These are phyloP conservation scores for Neospermospora avenae DNA, from an alignment of 2,329 filamentous ascomycete species.

Conservation along the genomic window DNA sequence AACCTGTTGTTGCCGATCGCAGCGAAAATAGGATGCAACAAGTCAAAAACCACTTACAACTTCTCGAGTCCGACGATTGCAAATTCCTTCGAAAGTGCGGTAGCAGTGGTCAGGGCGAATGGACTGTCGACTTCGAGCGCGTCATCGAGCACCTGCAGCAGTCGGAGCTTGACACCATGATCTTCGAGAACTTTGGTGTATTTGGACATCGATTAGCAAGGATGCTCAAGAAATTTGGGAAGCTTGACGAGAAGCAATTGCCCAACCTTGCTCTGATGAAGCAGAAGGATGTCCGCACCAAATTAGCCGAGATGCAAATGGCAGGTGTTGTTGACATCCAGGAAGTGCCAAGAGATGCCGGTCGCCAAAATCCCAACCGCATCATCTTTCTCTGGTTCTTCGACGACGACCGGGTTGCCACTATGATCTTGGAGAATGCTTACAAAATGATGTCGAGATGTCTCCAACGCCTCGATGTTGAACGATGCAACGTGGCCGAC, in stretches of 20 bases:
- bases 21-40: constrained; percentile 48
- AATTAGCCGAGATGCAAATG: constrained; percentile 82
- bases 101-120: constrained; percentile 62
- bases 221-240: constrained; percentile 82
- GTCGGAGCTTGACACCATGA: constrained; percentile 75
- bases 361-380: constrained; percentile 68
- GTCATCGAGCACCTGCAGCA: constrained; percentile 70
- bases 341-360: constrained; percentile 87
- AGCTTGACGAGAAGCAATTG: constrained; percentile 90
- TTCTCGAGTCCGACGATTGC: constrained; percentile 67
- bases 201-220: constrained; percentile 79
- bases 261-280: constrained; percentile 78
- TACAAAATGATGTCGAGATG: constrained; percentile 90
- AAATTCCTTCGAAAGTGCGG: constrained; percentile 68
- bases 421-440: constrained; percentile 70
- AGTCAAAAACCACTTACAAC: constrained; percentile 69
- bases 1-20: constrained; percentile 16
- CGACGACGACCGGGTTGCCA: constrained; percentile 69
- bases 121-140: constrained; percentile 78
- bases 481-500: constrained; percentile 67
- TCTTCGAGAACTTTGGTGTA: constrained; percentile 72
- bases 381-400: constrained; percentile 93
- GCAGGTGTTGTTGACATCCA: constrained; percentile 86
- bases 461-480: constrained; percentile 74
- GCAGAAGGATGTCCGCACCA: constrained; percentile 78